phyloP scores from a whole-genome alignment of 2,329 filamentous ascomycete genomes.

The Talaromyces amestolkiae region DNA sequence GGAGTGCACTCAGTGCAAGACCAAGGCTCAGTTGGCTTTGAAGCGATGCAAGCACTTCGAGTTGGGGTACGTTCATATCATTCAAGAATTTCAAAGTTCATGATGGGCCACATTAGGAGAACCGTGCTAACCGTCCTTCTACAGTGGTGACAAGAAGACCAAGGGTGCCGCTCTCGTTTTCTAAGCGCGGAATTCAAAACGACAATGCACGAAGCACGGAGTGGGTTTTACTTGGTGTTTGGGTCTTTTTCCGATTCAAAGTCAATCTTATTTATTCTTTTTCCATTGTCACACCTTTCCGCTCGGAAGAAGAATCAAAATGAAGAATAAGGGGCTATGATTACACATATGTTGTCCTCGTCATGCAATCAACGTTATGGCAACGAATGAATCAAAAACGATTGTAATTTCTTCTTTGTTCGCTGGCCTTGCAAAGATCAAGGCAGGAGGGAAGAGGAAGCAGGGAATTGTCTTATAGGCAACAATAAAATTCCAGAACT shows the following conservation, averaged over 20 bases:
- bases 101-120: neutral
- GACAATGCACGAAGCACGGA: slow-evolving; percentile 13
- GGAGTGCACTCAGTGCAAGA: slow-evolving; percentile 97
- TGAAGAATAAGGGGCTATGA: slow-evolving; percentile 4
- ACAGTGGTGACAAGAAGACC: slow-evolving; percentile 99
- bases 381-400: slow-evolving; percentile 11
- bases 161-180: slow-evolving; percentile 99
- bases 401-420: slow-evolving; percentile 3
- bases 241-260: slow-evolving; percentile 18
- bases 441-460: slow-evolving; percentile 9
- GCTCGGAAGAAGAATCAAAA: slow-evolving; percentile 8
- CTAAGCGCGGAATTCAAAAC: slow-evolving; percentile 59
- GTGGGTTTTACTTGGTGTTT: slow-evolving; percentile 19
- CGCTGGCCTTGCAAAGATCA: slow-evolving; percentile 18
- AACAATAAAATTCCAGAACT: slow-evolving; percentile 16
- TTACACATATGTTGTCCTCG: slow-evolving; percentile 11
- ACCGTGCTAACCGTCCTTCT: slow-evolving; percentile 44
- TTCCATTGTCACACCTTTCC: slow-evolving; percentile 7
- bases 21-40: slow-evolving; percentile 93
- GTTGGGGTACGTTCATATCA: slow-evolving; percentile 71
- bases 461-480: slow-evolving; percentile 18
- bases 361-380: slow-evolving; percentile 19
- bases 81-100: neutral
- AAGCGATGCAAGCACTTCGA: slow-evolving; percentile 99
- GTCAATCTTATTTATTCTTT: slow-evolving; percentile 8